A percentile compares a stretch with the other conserved stretches of the same genome.
These are phyloP conservation scores for Aureobasidium sp. DNA, from an alignment of 2,329 filamentous ascomycete genomes.

Conservation along the genomic window DNA sequence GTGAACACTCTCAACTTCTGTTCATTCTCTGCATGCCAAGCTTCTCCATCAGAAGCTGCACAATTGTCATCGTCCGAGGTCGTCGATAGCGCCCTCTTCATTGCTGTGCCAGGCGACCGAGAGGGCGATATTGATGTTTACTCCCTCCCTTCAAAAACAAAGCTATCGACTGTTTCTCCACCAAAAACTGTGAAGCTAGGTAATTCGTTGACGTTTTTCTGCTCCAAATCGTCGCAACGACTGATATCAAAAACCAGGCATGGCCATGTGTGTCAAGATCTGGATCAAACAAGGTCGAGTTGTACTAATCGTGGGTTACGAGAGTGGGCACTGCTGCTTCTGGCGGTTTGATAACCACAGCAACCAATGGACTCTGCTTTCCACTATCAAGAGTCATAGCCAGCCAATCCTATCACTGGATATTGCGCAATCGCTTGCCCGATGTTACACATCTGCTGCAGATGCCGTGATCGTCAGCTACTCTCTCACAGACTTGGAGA, in stretches of 20 bases:
- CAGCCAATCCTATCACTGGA: slow-evolving; percentile 71
- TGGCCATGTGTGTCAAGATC: slow-evolving; percentile 79
- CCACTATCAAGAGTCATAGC: slow-evolving; percentile 60
- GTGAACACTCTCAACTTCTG: slow-evolving; percentile 97
- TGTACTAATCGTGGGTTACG: slow-evolving; percentile 69
- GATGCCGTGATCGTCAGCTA: slow-evolving; percentile 76
- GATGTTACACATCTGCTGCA: slow-evolving; percentile 73
- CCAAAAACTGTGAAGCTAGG: slow-evolving; percentile 41
- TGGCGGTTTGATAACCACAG: slow-evolving; percentile 34
- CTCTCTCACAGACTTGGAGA: slow-evolving; percentile 41
- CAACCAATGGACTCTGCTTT: slow-evolving; percentile 52
- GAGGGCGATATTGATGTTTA: slow-evolving; percentile 68
- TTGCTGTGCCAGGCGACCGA: slow-evolving; percentile 63
- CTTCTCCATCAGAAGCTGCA: slow-evolving; percentile 4
- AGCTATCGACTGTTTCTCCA: slow-evolving; percentile 54
- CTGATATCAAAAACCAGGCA: slow-evolving; percentile 51
- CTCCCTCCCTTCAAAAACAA: slow-evolving; percentile 65
- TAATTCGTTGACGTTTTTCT: slow-evolving; percentile 20
- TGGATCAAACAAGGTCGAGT: slow-evolving; percentile 41
- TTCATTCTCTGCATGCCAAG: slow-evolving; percentile 59
- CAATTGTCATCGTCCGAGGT: neutral
- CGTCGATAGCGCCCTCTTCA: slow-evolving; percentile 39
- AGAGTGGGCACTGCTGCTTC: slow-evolving; percentile 67
- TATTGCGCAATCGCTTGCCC: slow-evolving; percentile 36
- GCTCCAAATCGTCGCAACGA: slow-evolving; percentile 42